Percentiles rank a stretch among this genome's conserved stretches.
phyloP scores from a whole-genome alignment of 73 alveolate species.

The Durusdinium trenchii region DNA sequence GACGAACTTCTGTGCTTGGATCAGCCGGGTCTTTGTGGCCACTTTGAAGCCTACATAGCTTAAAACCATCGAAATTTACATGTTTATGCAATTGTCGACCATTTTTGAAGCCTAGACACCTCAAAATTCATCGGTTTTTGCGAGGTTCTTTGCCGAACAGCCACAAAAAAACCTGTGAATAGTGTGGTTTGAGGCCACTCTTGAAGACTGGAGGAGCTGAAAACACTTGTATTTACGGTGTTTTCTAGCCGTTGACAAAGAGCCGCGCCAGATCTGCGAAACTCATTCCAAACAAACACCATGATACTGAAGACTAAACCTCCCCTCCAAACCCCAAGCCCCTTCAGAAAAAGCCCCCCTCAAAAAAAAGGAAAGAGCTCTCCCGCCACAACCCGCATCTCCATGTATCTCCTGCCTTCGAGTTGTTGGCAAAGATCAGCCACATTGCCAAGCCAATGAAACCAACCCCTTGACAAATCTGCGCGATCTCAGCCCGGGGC shows the following conservation, averaged over 20 bases:
- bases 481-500: slow-evolving; percentile 52
- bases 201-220: too few relatives aligned
- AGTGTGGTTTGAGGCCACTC: too few relatives aligned
- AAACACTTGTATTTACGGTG: too few relatives aligned
- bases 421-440: slow-evolving; percentile 86
- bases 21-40: too few relatives aligned
- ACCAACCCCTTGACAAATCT: slow-evolving; percentile 67
- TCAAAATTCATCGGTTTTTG: too few relatives aligned
- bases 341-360: not conserved
- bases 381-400: not conserved
- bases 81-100: too few relatives aligned
- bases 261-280: not conserved
- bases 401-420: not conserved
- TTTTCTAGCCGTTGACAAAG: not conserved
- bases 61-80: too few relatives aligned
- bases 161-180: too few relatives aligned
- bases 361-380: not conserved
- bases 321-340: not conserved
- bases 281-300: not conserved
- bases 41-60: too few relatives aligned
- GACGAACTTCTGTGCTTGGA: too few relatives aligned
- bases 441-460: slow-evolving; percentile 77
- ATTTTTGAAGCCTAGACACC: too few relatives aligned
- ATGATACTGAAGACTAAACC: not conserved
- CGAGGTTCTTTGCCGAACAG: too few relatives aligned